Evolutionary conservation across 805 yeast species (phyloP).

Genomic region (Spathaspora gorwiae): DNA sequence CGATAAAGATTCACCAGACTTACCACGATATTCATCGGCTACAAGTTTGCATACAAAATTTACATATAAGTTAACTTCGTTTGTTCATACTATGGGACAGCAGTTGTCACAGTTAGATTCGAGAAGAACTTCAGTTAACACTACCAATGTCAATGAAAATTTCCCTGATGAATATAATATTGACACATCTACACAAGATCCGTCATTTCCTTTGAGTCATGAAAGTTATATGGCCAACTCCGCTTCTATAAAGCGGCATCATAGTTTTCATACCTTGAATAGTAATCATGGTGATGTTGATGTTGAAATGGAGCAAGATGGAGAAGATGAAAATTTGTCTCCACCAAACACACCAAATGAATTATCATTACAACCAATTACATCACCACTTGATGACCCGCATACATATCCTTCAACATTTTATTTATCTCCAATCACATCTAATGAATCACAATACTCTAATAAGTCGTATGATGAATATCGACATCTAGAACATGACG

Average conservation of each 20-base stretch:
- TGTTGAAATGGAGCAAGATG: not conserved
- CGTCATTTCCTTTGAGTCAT: not conserved
- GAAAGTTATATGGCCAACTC: conserved; percentile 1
- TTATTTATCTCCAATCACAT: conserved; percentile 23
- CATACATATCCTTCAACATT: conserved; percentile 12
- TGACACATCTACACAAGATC: not conserved
- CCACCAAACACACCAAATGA: not conserved
- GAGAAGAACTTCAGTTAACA: not conserved
- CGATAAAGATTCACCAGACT: not conserved
- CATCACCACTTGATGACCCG: conserved; percentile 8
- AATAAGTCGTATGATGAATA: conserved; percentile 1
- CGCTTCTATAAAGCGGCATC: not conserved
- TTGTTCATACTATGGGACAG: conserved; percentile 3
- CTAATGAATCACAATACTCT: conserved; percentile 16
- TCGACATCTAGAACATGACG: not conserved
- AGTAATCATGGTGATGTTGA: not conserved
- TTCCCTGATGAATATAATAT: not conserved
- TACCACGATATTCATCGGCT: not conserved
- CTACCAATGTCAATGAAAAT: not conserved
- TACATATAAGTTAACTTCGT: not conserved
- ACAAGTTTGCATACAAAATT: not conserved
- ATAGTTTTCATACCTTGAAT: not conserved
- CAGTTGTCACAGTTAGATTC: conserved; percentile 1
- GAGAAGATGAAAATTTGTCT: not conserved
- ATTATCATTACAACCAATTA: conserved; percentile 4